A percentile compares a stretch with the other conserved stretches of the same genome.
Evolutionary conservation across 2,329 filamentous ascomycete species (phyloP).

Genomic region (Xylariaceae sp.): DNA sequence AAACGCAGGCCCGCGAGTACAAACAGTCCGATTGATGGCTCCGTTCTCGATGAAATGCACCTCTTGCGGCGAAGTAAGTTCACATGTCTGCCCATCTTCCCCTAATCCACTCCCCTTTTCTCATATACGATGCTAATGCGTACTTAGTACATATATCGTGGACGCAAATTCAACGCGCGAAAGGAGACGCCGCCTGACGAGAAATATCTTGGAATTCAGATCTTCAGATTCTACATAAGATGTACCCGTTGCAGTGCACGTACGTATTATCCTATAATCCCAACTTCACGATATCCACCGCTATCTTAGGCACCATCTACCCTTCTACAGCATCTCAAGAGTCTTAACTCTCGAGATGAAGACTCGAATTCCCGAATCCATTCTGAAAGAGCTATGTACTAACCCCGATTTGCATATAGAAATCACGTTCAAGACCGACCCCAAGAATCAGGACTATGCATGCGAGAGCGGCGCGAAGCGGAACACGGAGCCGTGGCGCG

Average conservation of each 20-base stretch:
- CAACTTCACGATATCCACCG: too few species aligned
- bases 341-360: not conserved
- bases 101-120: not conserved
- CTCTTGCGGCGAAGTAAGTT: conserved; percentile 43
- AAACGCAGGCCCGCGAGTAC: conserved; percentile 74
- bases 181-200: conserved; percentile 90
- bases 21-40: conserved; percentile 88
- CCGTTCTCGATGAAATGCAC: conserved; percentile 62
- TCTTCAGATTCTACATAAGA: conserved; percentile 87
- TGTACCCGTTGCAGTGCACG: conserved; percentile 32
- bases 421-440: conserved; percentile 93
- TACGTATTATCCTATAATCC: conserved; percentile 26
- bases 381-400: not conserved
- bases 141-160: conserved; percentile 80
- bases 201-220: conserved; percentile 84
- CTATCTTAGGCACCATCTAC: too few species aligned
- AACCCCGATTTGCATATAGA: conserved; percentile 39
- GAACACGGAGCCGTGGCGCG: conserved; percentile 91
- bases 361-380: not conserved
- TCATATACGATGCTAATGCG: not conserved
- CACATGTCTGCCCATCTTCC: not conserved
- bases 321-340: too few species aligned
- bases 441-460: conserved; percentile 90
- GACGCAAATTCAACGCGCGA: conserved; percentile 91
- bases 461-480: conserved; percentile 80